Percentiles rank a stretch among this genome's conserved stretches.
Evolutionary conservation across 371 early-diverging fungal species (phyloP).

Genomic region (Lichtheimia corymbifera): DNA sequence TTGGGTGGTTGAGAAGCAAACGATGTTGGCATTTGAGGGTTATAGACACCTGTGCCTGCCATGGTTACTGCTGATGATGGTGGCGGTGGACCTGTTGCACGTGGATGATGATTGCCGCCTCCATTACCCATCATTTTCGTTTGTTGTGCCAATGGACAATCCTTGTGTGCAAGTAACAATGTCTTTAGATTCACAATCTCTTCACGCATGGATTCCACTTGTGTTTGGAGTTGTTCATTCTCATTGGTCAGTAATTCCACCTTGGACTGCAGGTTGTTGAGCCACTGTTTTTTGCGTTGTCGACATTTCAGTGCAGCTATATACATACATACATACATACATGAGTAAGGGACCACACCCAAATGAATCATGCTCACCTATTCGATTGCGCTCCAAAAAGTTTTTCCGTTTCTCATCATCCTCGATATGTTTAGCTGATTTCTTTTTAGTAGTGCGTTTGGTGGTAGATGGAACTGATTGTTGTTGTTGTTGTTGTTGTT

Average conservation of each 20-base stretch:
- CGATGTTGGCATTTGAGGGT: background rate
- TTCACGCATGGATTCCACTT: constrained; percentile 69
- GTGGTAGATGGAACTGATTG: background rate
- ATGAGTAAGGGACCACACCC: background rate
- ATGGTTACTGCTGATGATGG: background rate
- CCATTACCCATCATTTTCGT: constrained; percentile 30
- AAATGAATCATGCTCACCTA: constrained; percentile 47
- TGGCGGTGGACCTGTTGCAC: background rate
- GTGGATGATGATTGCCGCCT: background rate
- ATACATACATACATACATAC: constrained; percentile 3
- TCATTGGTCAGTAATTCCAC: constrained; percentile 72
- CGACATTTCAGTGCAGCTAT: constrained; percentile 88
- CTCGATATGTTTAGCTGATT: constrained; percentile 5
- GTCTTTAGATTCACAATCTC: constrained; percentile 76
- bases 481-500: background rate
- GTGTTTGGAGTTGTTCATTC: constrained; percentile 71
- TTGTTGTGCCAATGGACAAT: constrained; percentile 72
- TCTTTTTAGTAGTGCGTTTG: constrained; percentile 3
- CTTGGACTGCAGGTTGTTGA: constrained; percentile 74
- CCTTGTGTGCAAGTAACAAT: constrained; percentile 73
- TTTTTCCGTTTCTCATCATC: constrained; percentile 16
- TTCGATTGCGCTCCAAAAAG: constrained; percentile 85
- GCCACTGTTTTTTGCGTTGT: constrained; percentile 88
- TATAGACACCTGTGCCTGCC: background rate
- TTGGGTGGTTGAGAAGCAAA: background rate